Evolutionary conservation across 129 eudicot genomes (phyloP).

Genomic region (Escallonia herrerae): DNA sequence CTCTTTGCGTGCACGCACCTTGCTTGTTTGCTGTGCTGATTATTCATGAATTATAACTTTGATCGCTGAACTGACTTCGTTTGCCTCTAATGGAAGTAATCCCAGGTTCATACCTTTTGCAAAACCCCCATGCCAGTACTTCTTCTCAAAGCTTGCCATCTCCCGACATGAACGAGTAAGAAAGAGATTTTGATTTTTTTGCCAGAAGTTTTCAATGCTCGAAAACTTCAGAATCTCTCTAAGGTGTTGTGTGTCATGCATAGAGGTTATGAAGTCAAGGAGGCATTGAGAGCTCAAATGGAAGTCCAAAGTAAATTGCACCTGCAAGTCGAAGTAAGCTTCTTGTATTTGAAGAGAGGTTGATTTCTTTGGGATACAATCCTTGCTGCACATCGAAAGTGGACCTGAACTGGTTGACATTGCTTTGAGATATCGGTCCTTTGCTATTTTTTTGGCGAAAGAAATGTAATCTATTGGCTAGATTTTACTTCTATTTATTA

Average conservation of each 20-base stretch:
- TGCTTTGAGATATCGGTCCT: too few species aligned
- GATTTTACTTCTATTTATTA: not conserved
- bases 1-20: too few species aligned
- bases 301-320: conserved; percentile 54
- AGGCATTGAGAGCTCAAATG: conserved; percentile 58
- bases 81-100: conserved; percentile 19
- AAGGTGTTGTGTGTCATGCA: not conserved
- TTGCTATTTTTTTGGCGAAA: too few species aligned
- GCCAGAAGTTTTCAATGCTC: too few species aligned
- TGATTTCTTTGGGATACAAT: too few species aligned
- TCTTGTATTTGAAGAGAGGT: not conserved
- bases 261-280: conserved; percentile 55
- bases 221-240: not conserved
- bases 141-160: conserved; percentile 40
- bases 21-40: not conserved
- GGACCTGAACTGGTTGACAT: too few species aligned
- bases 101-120: conserved; percentile 35
- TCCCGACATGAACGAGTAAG: conserved; percentile 42
- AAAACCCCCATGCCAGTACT: conserved; percentile 33
- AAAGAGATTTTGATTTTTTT: not conserved
- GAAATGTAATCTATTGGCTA: too few species aligned
- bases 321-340: conserved; percentile 49
- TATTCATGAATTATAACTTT: not conserved
- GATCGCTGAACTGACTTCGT: conserved; percentile 4
- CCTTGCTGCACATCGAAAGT: too few species aligned